These are phyloP conservation scores for Aspergillus jensenii DNA, from an alignment of 2,329 filamentous ascomycete genomes.

Conservation along the genomic window DNA sequence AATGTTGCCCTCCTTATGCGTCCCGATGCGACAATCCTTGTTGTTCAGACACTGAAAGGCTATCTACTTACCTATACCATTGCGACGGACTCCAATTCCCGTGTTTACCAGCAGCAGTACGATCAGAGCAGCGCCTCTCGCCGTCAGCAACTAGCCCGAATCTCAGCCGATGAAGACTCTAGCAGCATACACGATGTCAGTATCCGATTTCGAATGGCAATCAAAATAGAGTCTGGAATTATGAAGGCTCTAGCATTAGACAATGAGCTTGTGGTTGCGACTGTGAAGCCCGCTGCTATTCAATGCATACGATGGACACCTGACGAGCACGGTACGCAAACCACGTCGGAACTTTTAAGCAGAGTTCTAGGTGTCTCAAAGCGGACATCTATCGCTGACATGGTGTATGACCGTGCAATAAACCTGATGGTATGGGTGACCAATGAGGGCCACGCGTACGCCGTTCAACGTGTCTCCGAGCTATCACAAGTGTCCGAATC, in stretches of 20 bases:
- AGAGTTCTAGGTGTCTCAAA: slow-evolving; percentile 84
- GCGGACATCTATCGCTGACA: slow-evolving; percentile 72
- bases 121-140: slow-evolving; percentile 47
- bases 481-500: slow-evolving; percentile 44
- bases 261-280: slow-evolving; percentile 89
- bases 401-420: slow-evolving; percentile 95
- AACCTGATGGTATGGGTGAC: slow-evolving; percentile 92
- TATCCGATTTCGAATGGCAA: slow-evolving; percentile 93
- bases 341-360: slow-evolving; percentile 83
- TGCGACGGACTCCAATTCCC: slow-evolving; percentile 75
- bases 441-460: slow-evolving; percentile 82
- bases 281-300: slow-evolving; percentile 85
- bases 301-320: slow-evolving; percentile 96
- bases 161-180: slow-evolving; percentile 76
- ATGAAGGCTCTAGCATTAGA: slow-evolving; percentile 83
- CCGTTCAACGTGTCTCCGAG: slow-evolving; percentile 69
- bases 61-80: slow-evolving; percentile 95
- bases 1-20: slow-evolving; percentile 83
- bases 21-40: slow-evolving; percentile 87
- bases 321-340: slow-evolving; percentile 77
- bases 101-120: slow-evolving; percentile 83
- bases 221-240: slow-evolving; percentile 96
- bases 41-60: slow-evolving; percentile 80
- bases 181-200: slow-evolving; percentile 81
- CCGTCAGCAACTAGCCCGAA: slow-evolving; percentile 45